Evolutionary conservation across 1,284 basidiomycete species (phyloP), one percentile per base, ranked within the genome.

Genomic region (Trichosporon ovoides): DNA sequence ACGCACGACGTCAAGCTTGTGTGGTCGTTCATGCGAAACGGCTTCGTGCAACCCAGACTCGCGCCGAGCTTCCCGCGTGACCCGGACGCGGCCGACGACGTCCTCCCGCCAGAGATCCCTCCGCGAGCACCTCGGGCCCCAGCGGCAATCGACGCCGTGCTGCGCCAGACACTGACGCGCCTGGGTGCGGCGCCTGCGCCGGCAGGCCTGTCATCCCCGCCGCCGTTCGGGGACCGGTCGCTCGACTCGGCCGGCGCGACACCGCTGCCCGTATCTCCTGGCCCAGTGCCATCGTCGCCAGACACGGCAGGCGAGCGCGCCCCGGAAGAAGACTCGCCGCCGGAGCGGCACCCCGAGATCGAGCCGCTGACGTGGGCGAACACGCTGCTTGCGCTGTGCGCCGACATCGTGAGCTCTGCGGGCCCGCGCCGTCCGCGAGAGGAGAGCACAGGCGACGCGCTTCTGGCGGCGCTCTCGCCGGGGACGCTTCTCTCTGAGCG

Each of bases 1-100:
- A 62, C 57, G 0, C 56, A 71, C 57, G 74, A 76, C 57, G 58
- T 73, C 40, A 76, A 76, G 56, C 65, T 68, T 12, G 68, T 69
- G 2, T 76, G 74, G 74, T 67, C 73, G 10, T 76, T 70, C 57
- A 60, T 74, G 64, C 58, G 64, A 35, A 66, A 70, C 43, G 72
- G 72, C 6, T 74, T 76, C 28, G 56, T 68, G 14, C 34, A 59
- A 14, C 68, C 68, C 0, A 59, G 59, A 2, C 64, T 76, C 52
- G 63, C 59, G 3, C 20, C 28, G 1, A 68, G 71, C 64, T 71
- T 74, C 38, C 71, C 72, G 11, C 22, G 53, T n/a, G 48, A 55
- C n/a, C 49, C 57, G 0, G 55, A 48, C 18, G 57, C 63, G 16
- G 50, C 35, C 18, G 35, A 53, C 14, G 63, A 53, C 5, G 18